Evolutionary conservation across 345 rosid species (phyloP), one percentile per base, ranked within the genome.

Genomic region (Acer saccharum): DNA sequence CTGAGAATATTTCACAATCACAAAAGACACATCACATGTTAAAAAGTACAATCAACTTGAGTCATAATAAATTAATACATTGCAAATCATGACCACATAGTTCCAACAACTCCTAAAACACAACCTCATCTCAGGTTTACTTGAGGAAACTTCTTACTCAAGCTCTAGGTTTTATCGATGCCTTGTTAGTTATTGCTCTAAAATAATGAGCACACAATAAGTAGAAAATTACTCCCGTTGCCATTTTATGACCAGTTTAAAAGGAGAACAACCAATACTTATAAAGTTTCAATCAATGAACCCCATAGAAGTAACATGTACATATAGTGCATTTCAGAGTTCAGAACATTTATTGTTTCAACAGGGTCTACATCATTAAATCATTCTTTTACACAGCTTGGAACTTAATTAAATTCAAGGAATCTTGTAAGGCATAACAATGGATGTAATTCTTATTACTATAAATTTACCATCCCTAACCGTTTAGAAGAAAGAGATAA

Each of bases 201-300:
- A 68, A 1, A 68, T 50, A 69, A 69, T 69, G 58, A 17, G 58
- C 20, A 69, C 18, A 29, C n/a, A 12, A 10, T 50, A 14, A 14
- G 10, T 7, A 44, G 57, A 68, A 29, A 46, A 13, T 6, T 10
- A 68, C 12, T 68, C 25, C 18, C 35, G 20, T 68, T 20, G 57
- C 35, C 72, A 44, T 68, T 48, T 21, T 46, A 68, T 46, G n/a
- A 21, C 50, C 72, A 46, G 57, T 46, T 68, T 50, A 68, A 68
- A 43, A 21, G 57, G 35, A 68, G 71, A 68, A 18, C 21, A 68
- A 23, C 16, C 57, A 44, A 46, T n/a, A 68, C 16, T 68, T 35
- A 35, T 4, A 35, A 35, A 32, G 39, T 32, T 32, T 32, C 39
- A 3, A 35, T 35, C 39, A 35, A 35, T 35, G 39, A 35, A 35